Base-by-base conservation (phyloP, 2,329 filamentous ascomycete genomes). In the Alternaria burnsii region DNA sequence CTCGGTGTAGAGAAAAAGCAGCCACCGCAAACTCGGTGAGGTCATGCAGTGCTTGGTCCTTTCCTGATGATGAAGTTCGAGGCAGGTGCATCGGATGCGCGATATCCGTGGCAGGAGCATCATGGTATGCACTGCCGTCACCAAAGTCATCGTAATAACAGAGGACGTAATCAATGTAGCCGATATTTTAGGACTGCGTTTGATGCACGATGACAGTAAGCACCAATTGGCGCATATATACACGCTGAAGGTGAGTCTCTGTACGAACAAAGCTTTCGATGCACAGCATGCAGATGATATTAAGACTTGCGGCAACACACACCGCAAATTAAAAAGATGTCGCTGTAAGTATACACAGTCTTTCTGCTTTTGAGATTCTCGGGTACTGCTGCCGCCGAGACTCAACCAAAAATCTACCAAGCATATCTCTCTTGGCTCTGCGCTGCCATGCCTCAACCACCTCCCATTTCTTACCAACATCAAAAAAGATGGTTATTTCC, bases 401-500 rank as follows among this genome's bases (percentile, higher is more conserved):
- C 30, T 12, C 38, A 22, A 41, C 38, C 46, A 20, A 36, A 50
- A 38, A 34, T 36, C 30, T 36, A 36, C 46, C 30, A 34, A 36
- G 30, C 22, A 26, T 50, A 8, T 12, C 32, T 14, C 11, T n/a
- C 46, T 50, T 50, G 46, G 46, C 32, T 16, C 10, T 32, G 16
- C 30, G 4, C 36, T 26, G 30, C 32, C 46, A 26, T 26, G 32
- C 9, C 46, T 50, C 46, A 52, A 38, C 30, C 28, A 28, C 4
- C n/a, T 38, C 3, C 12, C 32, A 36, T 16, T 14, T 2, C 14
- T 8, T 16, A 38, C 14, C 10, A 12, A 36, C 10, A 12, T 46
- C 47, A 63, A 61, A 61, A 61, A 63, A 58, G 46, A 43, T 43
- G 16, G 38, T 10, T 43, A 20, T 47, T 64, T 64, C 62, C 62